Evolutionary conservation across 306 rosid genomes (phyloP).

Genomic region (Rosa persica): DNA sequence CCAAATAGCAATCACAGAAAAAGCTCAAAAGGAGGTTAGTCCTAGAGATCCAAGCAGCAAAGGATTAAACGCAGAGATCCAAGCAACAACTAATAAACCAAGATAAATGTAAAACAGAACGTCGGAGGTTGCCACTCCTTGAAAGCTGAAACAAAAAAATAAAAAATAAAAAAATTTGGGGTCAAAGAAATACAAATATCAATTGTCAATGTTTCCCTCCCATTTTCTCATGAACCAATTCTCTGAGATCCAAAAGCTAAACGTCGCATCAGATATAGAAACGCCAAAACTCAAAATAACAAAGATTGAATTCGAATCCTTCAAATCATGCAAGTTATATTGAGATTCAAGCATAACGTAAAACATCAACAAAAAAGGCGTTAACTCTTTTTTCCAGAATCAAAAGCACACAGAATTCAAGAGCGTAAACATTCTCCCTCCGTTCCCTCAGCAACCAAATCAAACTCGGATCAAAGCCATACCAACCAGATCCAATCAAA

Average conservation of each 20-base stretch:
- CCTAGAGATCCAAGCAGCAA: slow-evolving; percentile 12
- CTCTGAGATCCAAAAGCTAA: slow-evolving; percentile 5
- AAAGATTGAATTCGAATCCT: background rate
- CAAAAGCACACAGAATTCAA: background rate
- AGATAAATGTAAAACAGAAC: background rate
- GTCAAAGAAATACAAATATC: background rate
- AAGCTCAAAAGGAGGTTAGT: background rate
- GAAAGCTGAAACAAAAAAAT: too few relatives aligned
- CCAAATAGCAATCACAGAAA: background rate
- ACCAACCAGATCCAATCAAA: slow-evolving; percentile 8
- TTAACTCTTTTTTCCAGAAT: background rate
- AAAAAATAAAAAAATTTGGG: too few relatives aligned
- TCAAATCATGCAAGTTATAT: background rate
- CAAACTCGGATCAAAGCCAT: background rate
- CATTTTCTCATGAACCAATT: background rate
- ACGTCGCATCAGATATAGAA: background rate
- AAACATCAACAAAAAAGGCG: background rate
- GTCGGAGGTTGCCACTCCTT: background rate
- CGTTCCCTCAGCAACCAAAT: background rate
- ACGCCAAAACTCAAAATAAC: background rate
- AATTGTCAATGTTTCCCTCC: slow-evolving; percentile 6
- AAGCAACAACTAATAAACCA: background rate
- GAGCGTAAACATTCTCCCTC: background rate
- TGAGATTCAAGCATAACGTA: background rate
- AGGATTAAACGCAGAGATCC: background rate